Evolutionary conservation across 2,329 filamentous ascomycete species (phyloP), one percentile per base, ranked within the genome.

Genomic region (Trichoderma citrinoviride): DNA sequence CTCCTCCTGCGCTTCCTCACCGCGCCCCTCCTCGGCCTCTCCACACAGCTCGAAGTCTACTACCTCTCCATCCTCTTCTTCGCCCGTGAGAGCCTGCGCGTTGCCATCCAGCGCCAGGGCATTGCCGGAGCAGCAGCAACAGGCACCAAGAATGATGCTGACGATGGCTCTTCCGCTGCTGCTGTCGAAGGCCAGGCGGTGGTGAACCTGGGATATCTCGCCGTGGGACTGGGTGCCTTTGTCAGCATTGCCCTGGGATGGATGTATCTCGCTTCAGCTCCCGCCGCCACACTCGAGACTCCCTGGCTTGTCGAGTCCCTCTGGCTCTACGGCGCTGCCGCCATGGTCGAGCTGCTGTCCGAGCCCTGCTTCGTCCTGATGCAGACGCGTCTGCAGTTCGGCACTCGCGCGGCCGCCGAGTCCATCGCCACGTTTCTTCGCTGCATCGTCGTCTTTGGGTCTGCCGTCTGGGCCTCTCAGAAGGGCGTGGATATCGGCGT

Each of bases 31-130:
- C 85, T 99, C 1, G 95, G 94, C 6, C 83, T 96, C 5, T 90
- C 93, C 2, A 90, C 93, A 0, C 95, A 97, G 76, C 84, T 99
- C 3, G 95, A 99, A 72, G 87, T 98, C 0, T 97, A 93, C 76
- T 93, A 94, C 66, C 90, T 96, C 50, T 92, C 93, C 0, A 89
- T 96, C n/a, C 83, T 99, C 0, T 97, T 96, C 77, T 98, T 99
- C 73, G 90, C 95, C 0, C 86, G 95, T 44, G 95, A 99, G 78
- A 94, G 90, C 72, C 80, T 98, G 55, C 89, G 95, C 17, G 90
- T 97, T n/a, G 93, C 94, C 27, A 86, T 97, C 41, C 94, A 98
- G 77, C 85, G 95, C 58, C 90, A 93, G 70, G 68, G 70, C n/a
- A 70, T 69, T 5, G 66, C 68, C 5, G 66, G 65, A 12, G 37